Percentiles rank a stretch among this genome's conserved stretches.
Evolutionary conservation across 2,329 filamentous ascomycete species (phyloP).

Genomic region (Colletotrichum nymphaeae): DNA sequence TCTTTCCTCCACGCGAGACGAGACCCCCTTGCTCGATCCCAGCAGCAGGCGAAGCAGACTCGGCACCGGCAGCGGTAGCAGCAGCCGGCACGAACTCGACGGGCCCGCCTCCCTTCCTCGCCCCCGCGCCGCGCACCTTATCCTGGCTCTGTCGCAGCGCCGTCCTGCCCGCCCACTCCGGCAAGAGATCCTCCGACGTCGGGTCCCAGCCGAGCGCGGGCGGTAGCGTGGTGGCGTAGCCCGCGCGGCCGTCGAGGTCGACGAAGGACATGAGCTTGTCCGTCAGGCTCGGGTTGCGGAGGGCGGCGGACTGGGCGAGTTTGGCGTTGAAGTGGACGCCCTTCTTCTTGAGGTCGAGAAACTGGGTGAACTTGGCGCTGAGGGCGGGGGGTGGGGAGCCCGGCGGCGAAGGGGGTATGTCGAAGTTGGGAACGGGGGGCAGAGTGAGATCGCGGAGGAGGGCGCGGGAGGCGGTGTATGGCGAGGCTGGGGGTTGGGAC

Average conservation of each 20-base stretch:
- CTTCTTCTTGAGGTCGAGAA: conserved; percentile 81
- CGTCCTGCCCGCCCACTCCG: conserved; percentile 64
- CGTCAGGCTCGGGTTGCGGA: conserved; percentile 78
- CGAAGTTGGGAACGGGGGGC: conserved; percentile 76
- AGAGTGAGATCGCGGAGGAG: conserved; percentile 79
- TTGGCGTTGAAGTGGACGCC: conserved; percentile 84
- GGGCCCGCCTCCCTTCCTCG: conserved; percentile 53
- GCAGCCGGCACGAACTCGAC: conserved; percentile 62
- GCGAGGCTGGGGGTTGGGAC: conserved; percentile 62
- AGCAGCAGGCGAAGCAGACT: conserved; percentile 3
- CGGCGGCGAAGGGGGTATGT: conserved; percentile 80
- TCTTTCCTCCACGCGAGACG: conserved; percentile 45
- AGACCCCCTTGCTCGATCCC: conserved; percentile 38
- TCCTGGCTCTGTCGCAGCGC: conserved; percentile 62
- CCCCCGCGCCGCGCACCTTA: conserved; percentile 55
- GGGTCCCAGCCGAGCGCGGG: conserved; percentile 67
- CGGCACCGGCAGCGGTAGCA: conserved; percentile 1
- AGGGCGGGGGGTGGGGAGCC: conserved; percentile 64
- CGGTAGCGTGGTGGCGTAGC: conserved; percentile 74
- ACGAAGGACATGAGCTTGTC: conserved; percentile 80
- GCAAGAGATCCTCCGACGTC: conserved; percentile 53
- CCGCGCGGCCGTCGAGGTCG: conserved; percentile 58
- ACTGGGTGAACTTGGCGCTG: conserved; percentile 77
- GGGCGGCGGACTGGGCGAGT: conserved; percentile 72
- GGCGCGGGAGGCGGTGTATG: conserved; percentile 74